Base-by-base conservation (phyloP, 225 moss, liverwort and hornwort genomes). In the Bryum argenteum region DNA sequence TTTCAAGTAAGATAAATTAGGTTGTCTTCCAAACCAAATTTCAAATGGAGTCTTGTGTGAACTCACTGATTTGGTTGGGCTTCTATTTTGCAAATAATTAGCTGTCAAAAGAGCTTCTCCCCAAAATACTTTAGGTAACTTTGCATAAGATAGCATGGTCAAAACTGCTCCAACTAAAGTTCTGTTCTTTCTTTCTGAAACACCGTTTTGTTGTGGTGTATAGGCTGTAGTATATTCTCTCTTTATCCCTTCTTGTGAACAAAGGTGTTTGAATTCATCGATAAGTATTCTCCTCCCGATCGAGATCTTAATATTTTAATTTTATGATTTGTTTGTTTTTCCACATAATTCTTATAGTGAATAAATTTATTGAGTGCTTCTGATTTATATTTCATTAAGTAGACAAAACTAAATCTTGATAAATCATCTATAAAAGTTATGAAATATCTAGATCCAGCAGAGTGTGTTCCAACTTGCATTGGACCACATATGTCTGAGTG, bases 81-180 rank as follows among this genome's bases (percentile, higher is more conserved):
- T 42, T 21, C 21, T 21, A 24, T 42, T 63, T 44, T 63, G 44
- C 3, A 63, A 2, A 15, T 63, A 44, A 22, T 63, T 63, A 1
- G 44, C 21, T 0, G 43, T 12, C 4, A 44, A 21, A 23, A 63
- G 21, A 8, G 43, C 22, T 63, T 63, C 44, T 63, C 44, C 43
- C 63, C 63, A 63, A 63, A 20, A 63, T n/a, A 6, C 12, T 63
- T 63, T 61, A 24, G 58, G 6, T 44, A 63, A 63, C 6, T 63
- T 42, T 20, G 63, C 44, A 44, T 44, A 22, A 6, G 63, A 20
- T 0, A 63, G 2, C 21, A 43, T 44, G 15, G 42, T 2, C 14
- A 21, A 23, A 12, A 63, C 3, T 44, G 8, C 15, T 4, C 14
- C 18, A 2, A 43, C 8, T 45, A 63, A 45, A 1, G 63, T 63